Evolutionary conservation across 2,329 filamentous ascomycete genomes (phyloP).

Genomic region (Nectriaceae sp.): DNA sequence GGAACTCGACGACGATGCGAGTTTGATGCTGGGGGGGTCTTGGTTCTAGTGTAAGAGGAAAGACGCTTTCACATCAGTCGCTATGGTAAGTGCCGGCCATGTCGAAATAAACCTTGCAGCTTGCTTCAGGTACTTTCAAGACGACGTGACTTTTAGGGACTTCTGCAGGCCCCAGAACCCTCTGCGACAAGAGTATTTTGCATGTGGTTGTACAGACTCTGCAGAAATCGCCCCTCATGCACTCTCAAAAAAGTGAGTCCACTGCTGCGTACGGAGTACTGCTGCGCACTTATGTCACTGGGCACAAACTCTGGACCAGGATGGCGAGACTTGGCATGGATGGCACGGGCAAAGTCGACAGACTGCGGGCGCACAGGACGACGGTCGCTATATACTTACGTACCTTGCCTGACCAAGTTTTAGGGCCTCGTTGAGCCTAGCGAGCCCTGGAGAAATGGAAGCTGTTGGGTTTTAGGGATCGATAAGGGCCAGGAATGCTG

Average conservation of each 20-base stretch:
- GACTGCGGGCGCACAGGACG: background rate
- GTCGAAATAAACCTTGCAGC: background rate
- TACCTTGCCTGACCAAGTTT: background rate
- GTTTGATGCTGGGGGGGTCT: no score
- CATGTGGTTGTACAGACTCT: background rate
- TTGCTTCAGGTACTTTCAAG: no score
- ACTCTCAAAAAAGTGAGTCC: background rate
- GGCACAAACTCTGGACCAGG: constrained; percentile 1
- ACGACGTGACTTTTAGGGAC: no score
- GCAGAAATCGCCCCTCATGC: background rate
- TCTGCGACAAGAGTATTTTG: background rate
- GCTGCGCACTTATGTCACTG: constrained; percentile 1
- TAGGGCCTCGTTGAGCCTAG: background rate
- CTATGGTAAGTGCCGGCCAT: no score
- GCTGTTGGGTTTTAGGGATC: background rate
- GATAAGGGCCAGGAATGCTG: background rate
- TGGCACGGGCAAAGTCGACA: background rate
- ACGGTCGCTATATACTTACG: background rate
- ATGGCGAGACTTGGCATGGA: background rate
- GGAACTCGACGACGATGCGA: no score
- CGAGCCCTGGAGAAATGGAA: background rate
- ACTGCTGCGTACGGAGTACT: no score
- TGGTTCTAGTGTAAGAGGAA: no score
- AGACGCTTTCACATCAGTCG: no score
- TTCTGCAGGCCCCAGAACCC: no score